phyloP scores from a whole-genome alignment of 805 yeast genomes.

The Millerago galiae region DNA sequence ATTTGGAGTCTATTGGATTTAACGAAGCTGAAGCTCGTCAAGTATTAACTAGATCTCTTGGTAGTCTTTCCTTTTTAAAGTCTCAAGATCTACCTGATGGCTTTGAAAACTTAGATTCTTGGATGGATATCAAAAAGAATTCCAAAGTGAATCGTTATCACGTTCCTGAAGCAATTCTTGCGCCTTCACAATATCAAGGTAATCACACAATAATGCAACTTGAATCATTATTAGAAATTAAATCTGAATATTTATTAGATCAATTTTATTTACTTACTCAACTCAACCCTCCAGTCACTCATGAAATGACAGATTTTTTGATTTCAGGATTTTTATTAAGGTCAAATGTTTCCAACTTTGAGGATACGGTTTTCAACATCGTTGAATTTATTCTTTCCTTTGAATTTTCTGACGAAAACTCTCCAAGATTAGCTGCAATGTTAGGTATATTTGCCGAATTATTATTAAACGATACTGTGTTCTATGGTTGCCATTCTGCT shows the following conservation, averaged over 20 bases:
- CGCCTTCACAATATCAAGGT: constrained; percentile 33
- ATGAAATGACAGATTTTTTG: constrained; percentile 34
- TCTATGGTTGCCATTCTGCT: constrained; percentile 27
- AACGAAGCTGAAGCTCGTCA: constrained; percentile 24
- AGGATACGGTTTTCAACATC: constrained; percentile 32
- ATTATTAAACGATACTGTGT: constrained; percentile 33
- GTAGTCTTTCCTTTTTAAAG: constrained; percentile 24
- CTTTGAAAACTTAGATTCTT: constrained; percentile 22
- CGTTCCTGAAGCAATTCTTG: constrained; percentile 23
- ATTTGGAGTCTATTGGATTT: constrained; percentile 27
- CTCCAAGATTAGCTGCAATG: constrained; percentile 32
- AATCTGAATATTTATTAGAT: constrained; percentile 29
- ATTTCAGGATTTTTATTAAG: constrained; percentile 28
- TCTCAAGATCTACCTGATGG: constrained; percentile 20
- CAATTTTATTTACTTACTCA: constrained; percentile 39
- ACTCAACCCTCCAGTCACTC: constrained; percentile 33
- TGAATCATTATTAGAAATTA: constrained; percentile 31
- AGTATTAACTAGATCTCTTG: constrained; percentile 27
- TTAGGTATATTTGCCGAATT: constrained; percentile 37
- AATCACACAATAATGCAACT: constrained; percentile 36
- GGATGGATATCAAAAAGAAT: constrained; percentile 21
- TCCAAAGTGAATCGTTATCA: constrained; percentile 20
- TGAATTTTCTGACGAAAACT: constrained; percentile 23
- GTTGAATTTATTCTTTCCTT: constrained; percentile 31
- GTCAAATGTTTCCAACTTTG: constrained; percentile 28